These are phyloP conservation scores for Ophiostoma piceae DNA, from an alignment of 2,329 filamentous ascomycete species.

Conservation along the genomic window DNA sequence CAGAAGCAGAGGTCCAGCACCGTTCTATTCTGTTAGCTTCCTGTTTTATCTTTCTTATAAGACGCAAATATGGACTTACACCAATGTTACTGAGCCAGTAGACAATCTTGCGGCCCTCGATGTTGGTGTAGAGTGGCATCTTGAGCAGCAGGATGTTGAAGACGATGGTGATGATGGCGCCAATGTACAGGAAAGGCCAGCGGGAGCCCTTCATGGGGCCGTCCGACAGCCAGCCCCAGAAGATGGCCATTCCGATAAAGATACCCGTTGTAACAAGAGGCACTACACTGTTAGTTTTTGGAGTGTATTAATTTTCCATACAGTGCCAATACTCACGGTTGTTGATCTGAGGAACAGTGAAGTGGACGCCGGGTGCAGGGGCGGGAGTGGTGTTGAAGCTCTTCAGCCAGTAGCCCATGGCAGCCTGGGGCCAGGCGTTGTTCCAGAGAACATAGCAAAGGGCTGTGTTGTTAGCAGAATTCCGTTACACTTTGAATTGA, in stretches of 20 bases:
- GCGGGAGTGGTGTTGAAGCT: constrained; percentile 35
- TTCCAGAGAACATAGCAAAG: constrained; percentile 38
- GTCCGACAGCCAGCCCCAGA: constrained; percentile 38
- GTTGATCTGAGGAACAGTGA: constrained; percentile 34
- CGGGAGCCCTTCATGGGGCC: constrained; percentile 32
- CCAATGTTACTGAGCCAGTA: constrained; percentile 39
- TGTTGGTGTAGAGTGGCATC: constrained; percentile 2
- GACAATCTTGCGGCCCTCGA: constrained; percentile 32
- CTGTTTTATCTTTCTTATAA: too few species aligned
- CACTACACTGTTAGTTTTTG: constrained; percentile 23
- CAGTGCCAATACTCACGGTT: neutral
- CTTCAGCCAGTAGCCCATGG: constrained; percentile 41
- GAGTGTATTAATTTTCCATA: neutral
- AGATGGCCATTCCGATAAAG: constrained; percentile 35
- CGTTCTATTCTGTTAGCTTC: constrained; percentile 21
- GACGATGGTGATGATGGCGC: constrained; percentile 34
- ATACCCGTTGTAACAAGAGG: constrained; percentile 35
- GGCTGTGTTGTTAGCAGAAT: constrained; percentile 30
- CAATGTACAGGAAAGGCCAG: constrained; percentile 38
- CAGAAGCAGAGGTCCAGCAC: constrained; percentile 37
- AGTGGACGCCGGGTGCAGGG: constrained; percentile 35
- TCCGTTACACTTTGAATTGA: too few species aligned
- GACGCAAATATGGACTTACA: constrained; percentile 15
- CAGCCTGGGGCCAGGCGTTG: constrained; percentile 34
- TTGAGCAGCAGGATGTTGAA: constrained; percentile 34